Evolutionary conservation across 129 eudicot genomes (phyloP).

Genomic region (Tagetes patula): DNA sequence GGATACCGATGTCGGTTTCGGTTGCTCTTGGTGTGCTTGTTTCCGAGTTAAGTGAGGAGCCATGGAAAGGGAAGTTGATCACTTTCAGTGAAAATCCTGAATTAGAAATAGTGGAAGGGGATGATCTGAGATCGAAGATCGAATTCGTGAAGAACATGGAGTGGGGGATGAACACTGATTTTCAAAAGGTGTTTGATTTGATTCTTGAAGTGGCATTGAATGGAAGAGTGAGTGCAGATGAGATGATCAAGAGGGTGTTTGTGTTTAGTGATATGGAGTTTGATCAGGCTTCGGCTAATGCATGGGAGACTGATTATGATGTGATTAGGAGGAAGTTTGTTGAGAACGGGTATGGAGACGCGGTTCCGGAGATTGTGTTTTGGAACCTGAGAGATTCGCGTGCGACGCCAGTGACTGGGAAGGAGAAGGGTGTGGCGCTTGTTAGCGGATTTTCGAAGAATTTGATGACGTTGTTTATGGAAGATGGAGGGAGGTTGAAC

Average conservation of each 20-base stretch:
- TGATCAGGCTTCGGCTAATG: slow-evolving; percentile 11
- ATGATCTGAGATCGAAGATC: slow-evolving; percentile 32
- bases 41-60: slow-evolving; percentile 31
- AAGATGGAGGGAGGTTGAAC: slow-evolving; percentile 25
- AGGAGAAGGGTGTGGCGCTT: slow-evolving; percentile 24
- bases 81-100: slow-evolving; percentile 26
- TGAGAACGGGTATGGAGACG: slow-evolving; percentile 25
- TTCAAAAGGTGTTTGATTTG: slow-evolving; percentile 34
- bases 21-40: slow-evolving; percentile 36
- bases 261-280: slow-evolving; percentile 43
- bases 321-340: slow-evolving; percentile 23
- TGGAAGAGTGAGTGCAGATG: slow-evolving; percentile 17
- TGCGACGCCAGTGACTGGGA: slow-evolving; percentile 24
- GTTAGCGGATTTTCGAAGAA: slow-evolving; percentile 41
- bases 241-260: slow-evolving; percentile 38
- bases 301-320: slow-evolving; percentile 40
- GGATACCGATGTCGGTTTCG: slow-evolving; percentile 29
- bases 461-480: slow-evolving; percentile 32
- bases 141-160: slow-evolving; percentile 16
- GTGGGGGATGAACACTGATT: slow-evolving; percentile 33
- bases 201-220: slow-evolving; percentile 31
- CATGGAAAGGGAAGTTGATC: slow-evolving; percentile 37
- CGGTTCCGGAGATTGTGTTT: slow-evolving; percentile 40
- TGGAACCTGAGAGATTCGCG: slow-evolving; percentile 31
- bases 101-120: slow-evolving; percentile 18